Conservation (phyloP, 1,284 basidiomycete species). For the Ceratobasidium sp. region DNA sequence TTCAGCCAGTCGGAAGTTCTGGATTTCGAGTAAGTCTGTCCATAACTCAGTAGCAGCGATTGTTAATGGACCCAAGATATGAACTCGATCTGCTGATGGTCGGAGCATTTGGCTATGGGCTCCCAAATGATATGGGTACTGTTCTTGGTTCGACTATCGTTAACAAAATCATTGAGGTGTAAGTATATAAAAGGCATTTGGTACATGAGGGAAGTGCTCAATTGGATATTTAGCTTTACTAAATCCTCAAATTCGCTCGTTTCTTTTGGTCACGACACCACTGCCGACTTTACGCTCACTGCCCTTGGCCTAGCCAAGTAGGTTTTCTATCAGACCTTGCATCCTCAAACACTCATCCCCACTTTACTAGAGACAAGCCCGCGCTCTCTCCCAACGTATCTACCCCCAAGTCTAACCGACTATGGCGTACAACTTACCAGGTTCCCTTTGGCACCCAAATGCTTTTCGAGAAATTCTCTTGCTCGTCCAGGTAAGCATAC, state of each 20-base stretch:
- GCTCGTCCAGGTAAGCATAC: conserved; percentile 48
- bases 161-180: conserved; percentile 56
- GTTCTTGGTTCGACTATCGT: conserved; percentile 56
- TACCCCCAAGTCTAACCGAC: conserved; percentile 47
- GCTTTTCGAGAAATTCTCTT: conserved; percentile 58
- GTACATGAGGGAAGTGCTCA: background rate
- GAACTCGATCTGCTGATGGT: conserved; percentile 59
- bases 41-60: background rate
- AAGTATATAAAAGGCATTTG: conserved; percentile 22
- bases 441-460: conserved; percentile 58
- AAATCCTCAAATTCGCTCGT: conserved; percentile 53
- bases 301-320: conserved; percentile 56
- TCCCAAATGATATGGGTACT: conserved; percentile 53
- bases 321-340: conserved; percentile 29
- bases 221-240: conserved; percentile 49
- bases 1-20: conserved; percentile 58
- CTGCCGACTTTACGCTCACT: conserved; percentile 57
- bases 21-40: conserved; percentile 52
- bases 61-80: conserved; percentile 45
- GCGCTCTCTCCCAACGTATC: conserved; percentile 51
- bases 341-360: background rate
- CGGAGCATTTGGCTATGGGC: conserved; percentile 56
- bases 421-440: conserved; percentile 55
- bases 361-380: conserved; percentile 48
- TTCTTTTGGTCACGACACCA: conserved; percentile 60